Percentiles rank a stretch among this genome's conserved stretches.
phyloP scores from a whole-genome alignment of 257 asterid species.

The Solanum sejunctum region DNA sequence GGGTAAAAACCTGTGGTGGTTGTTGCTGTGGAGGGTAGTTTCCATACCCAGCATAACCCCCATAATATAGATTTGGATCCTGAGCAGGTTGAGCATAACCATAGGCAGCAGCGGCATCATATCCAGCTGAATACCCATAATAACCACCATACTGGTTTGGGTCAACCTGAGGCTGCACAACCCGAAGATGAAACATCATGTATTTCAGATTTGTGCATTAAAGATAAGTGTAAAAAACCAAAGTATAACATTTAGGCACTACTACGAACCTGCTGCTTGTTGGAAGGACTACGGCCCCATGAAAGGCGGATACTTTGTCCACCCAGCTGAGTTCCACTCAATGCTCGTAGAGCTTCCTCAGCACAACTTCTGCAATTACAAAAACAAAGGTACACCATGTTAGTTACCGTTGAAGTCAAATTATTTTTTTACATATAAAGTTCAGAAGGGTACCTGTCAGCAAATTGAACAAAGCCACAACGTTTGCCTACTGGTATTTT shows the following conservation, averaged over 20 bases:
- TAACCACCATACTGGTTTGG: conserved; percentile 27
- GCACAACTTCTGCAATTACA: conserved; percentile 61
- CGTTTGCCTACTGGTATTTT: conserved; percentile 90
- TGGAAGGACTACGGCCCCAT: conserved; percentile 95
- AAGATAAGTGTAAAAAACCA: background rate
- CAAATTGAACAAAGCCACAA: conserved; percentile 94
- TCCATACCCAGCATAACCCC: conserved; percentile 35
- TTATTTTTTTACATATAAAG: background rate
- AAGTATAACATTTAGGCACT: background rate
- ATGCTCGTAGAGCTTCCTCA: conserved; percentile 65
- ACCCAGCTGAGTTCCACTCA: conserved; percentile 70
- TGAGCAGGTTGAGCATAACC: conserved; percentile 34
- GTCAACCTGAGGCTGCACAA: conserved; percentile 27
- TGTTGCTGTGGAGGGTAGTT: conserved; percentile 32
- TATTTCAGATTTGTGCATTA: background rate
- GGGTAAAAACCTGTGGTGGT: conserved; percentile 39
- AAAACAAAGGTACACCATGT: background rate
- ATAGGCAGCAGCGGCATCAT: conserved; percentile 18
- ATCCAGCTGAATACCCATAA: conserved; percentile 35
- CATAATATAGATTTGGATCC: conserved; percentile 35
- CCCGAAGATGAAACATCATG: background rate
- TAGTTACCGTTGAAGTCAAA: background rate
- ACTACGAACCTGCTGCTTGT: conserved; percentile 69
- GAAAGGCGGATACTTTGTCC: conserved; percentile 90
- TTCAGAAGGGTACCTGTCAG: conserved; percentile 50